Evolutionary conservation across 768 basidiomycete species (phyloP).

Genomic region (Suillus placidus): DNA sequence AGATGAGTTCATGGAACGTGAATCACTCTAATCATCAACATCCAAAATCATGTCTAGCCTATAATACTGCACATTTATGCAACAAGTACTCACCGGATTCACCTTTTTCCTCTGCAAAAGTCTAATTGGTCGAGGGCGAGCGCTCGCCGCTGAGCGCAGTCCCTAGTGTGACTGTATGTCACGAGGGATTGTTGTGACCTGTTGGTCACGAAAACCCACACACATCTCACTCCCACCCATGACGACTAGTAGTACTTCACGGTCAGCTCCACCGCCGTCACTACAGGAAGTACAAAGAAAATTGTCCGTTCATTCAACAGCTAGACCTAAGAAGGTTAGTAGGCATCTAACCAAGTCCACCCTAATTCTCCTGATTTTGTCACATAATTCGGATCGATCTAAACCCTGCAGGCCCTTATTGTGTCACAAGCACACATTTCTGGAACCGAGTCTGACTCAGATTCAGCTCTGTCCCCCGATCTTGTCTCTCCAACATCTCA

Average conservation of each 20-base stretch:
- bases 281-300: slow-evolving; percentile 87
- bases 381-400: slow-evolving; percentile 21
- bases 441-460: slow-evolving; percentile 86
- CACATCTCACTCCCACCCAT: slow-evolving; percentile 19
- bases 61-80: background rate
- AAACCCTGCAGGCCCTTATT: slow-evolving; percentile 32
- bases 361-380: background rate
- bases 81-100: background rate
- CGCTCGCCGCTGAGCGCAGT: background rate
- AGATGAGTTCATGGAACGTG: background rate
- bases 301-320: slow-evolving; percentile 72
- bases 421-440: slow-evolving; percentile 47
- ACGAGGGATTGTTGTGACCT: slow-evolving; percentile 11
- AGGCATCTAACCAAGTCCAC: slow-evolving; percentile 1
- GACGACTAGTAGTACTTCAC: slow-evolving; percentile 21
- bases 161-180: slow-evolving; percentile 7
- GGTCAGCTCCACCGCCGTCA: slow-evolving; percentile 62
- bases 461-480: slow-evolving; percentile 66
- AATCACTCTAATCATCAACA: background rate
- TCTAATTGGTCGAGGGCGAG: background rate
- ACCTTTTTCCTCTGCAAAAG: background rate
- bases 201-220: slow-evolving; percentile 16
- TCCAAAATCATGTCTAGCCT: background rate
- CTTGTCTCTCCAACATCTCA: slow-evolving; percentile 41
- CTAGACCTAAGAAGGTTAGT: slow-evolving; percentile 53